Conservation (phyloP, 2,329 filamentous ascomycete species). For the Aciculosporium take region DNA sequence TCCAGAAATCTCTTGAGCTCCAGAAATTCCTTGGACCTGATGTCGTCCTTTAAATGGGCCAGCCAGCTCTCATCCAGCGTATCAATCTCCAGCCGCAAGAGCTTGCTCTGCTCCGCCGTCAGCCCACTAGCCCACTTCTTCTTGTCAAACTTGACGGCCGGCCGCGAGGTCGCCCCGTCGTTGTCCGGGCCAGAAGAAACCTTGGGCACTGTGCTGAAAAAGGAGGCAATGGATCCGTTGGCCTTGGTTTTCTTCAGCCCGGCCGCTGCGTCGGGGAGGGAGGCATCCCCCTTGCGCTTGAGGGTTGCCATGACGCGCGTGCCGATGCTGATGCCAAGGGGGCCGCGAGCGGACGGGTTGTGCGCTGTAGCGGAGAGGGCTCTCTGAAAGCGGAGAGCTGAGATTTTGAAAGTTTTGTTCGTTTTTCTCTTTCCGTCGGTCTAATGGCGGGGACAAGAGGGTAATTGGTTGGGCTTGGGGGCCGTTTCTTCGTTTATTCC, state of each 20-base stretch:
- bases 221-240: constrained; percentile 72
- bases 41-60: constrained; percentile 72
- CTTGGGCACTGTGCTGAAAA: constrained; percentile 61
- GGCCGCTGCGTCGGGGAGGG: constrained; percentile 23
- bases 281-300: constrained; percentile 49
- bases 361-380: constrained; percentile 1
- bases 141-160: constrained; percentile 61
- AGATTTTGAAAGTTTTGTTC: neutral
- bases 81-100: constrained; percentile 81
- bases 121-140: constrained; percentile 74
- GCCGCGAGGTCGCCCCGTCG: constrained; percentile 17
- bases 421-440: neutral
- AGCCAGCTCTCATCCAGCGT: constrained; percentile 89
- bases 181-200: constrained; percentile 14
- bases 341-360: neutral
- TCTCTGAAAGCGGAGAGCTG: neutral
- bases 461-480: too few species aligned
- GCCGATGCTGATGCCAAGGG: too few species aligned
- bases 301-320: constrained; percentile 34
- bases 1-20: constrained; percentile 78
- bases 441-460: neutral
- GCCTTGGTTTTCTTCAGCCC: constrained; percentile 58
- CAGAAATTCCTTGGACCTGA: constrained; percentile 66
- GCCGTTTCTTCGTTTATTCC: too few species aligned
- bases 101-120: constrained; percentile 63